Base-by-base conservation (phyloP, 2,329 filamentous ascomycete genomes). In the Falciphora oryzae region DNA sequence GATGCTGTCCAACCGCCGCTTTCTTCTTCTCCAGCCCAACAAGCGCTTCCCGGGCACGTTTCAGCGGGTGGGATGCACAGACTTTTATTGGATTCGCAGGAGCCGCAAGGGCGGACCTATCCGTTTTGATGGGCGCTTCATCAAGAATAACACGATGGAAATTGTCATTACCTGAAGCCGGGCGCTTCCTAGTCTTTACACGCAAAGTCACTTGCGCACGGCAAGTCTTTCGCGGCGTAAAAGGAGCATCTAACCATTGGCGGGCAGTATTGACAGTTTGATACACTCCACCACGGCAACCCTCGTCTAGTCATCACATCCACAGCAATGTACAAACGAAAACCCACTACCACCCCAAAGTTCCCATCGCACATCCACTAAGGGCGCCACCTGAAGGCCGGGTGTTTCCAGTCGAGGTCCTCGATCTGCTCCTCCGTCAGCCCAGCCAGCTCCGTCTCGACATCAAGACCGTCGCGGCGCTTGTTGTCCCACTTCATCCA, bases 321-420 rank as follows among this genome's bases (percentile, higher is more conserved):
- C 29, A 29, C 3, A 3, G 29, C 29, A 6, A 38, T 38, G 35
- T 14, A 16, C 35, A 38, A 38, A 29, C 29, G 29, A 29, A 29
- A 29, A 53, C 14, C 44, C 14, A 16, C 44, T 3, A 53, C 44
- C 44, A 16, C 44, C 14, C n/a, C n/a, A n/a, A n/a, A n/a, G n/a
- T n/a, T n/a, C n/a, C n/a, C n/a, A n/a, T 18, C 16, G 6, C 50
- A 5, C 50, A 56, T 18, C 18, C 50, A 6, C n/a, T 35, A 66
- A 13, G 35, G 63, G 8, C 65, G 59, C 88, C 87, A 90, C 68
- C 84, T 81, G 71, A 89, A 89, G 1, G 77, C 82, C 4, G 88
- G 88, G 73, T 91, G 87, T 68, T 79, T 82, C 86, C 86, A 89
- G 70, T 90, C 87, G 66, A 89, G 71, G 69, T 85, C 82, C 65